A percentile compares a stretch with the other conserved stretches of the same genome.
These are phyloP conservation scores for Starmera dryadoides DNA, from an alignment of 805 yeast species.

Conservation along the genomic window DNA sequence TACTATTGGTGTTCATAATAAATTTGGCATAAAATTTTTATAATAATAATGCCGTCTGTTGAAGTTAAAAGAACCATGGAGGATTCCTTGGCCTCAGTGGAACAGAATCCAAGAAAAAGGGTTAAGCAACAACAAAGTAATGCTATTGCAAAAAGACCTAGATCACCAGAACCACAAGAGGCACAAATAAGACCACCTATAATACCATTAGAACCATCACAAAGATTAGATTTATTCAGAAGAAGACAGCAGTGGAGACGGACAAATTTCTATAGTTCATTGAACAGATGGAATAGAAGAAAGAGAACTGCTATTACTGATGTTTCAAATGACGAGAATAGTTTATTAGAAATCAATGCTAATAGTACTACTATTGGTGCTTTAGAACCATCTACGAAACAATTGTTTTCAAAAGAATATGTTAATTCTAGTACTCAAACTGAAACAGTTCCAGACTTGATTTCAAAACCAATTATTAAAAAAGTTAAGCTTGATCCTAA, in stretches of 20 bases:
- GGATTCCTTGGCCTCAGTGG: background rate
- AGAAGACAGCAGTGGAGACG: constrained; percentile 22
- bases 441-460: constrained; percentile 11
- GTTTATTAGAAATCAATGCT: background rate
- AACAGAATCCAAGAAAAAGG: background rate
- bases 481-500: too few relatives aligned
- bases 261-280: constrained; percentile 12
- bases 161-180: background rate
- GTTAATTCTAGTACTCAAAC: constrained; percentile 19
- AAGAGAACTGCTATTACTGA: background rate
- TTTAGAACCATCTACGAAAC: background rate
- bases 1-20: too few relatives aligned
- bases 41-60: background rate
- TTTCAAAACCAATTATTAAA: constrained; percentile 7
- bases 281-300: background rate
- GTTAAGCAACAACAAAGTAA: background rate
- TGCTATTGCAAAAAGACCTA: background rate
- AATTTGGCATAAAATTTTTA: too few relatives aligned
- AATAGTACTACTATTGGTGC: background rate
- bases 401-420: constrained; percentile 1
- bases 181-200: constrained; percentile 23
- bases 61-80: background rate
- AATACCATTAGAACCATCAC: constrained; percentile 18
- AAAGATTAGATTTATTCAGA: constrained; percentile 17
- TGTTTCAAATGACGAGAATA: background rate